Base-by-base conservation (phyloP, 257 asterid species). In the Ligustrum vulgare region DNA sequence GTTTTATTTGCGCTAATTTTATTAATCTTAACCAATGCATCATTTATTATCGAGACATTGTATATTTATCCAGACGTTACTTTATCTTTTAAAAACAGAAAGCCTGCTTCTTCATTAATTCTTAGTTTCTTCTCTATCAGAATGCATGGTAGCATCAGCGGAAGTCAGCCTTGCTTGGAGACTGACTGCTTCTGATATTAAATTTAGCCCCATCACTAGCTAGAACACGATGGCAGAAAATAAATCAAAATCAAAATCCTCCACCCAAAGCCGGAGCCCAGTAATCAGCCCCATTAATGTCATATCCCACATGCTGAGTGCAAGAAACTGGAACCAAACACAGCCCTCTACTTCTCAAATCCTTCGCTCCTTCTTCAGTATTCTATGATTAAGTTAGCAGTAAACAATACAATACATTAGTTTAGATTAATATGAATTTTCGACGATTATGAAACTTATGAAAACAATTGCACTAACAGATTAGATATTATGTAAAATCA, bases 321-420 rank as follows among this genome's bases (percentile, higher is more conserved):
- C 91, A 91, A 75, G 97, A 86, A 11, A 88, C 85, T 3, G 98
- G 97, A 73, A 93, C 94, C 82, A 93, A 72, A 71, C 98, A 93
- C 80, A 93, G 70, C 67, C 97, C 98, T 88, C 92, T 84, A 79
- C 92, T 91, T 80, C 87, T 88, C 77, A 93, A 84, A 79, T 90
- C 96, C 74, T 80, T 87, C 6, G 13, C 65, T 70, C 64, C 33
- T 8, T 23, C 67, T 23, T 60, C 67, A 2, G 1, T 23, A 60
- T 60, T 60, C 67, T 60, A 23, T 10, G 23, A 60, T 22, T 23
- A 43, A 1, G 51, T 43, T 43, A 3, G 16, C 51, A 43, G n/a
- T 12, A 43, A 12, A 43, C 51, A 3, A 43, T 18, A 43, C 51
- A 3, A 43, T 18, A 43, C n/a, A 43, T 12, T 13, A 43, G 51